These are phyloP conservation scores for Mycothermus thermophilus DNA, from an alignment of 495 filamentous ascomycete species.

Conservation along the genomic window DNA sequence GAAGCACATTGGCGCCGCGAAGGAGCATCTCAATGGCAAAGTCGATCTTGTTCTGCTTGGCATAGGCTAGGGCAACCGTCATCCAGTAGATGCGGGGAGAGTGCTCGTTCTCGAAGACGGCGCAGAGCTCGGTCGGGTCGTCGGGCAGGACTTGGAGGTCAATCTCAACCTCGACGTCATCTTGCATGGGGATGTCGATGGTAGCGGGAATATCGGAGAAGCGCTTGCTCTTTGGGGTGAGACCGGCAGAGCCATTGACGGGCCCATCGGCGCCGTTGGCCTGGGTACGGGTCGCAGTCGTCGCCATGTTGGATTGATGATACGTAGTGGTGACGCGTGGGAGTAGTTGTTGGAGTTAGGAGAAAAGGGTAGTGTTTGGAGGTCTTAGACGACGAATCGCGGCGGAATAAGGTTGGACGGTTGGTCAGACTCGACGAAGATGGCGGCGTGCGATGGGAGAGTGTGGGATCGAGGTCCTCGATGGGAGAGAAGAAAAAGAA, in stretches of 20 bases:
- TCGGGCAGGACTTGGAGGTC: constrained; percentile 80
- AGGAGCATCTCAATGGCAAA: constrained; percentile 88
- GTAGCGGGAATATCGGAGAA: constrained; percentile 81
- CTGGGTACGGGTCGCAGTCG: constrained; percentile 19
- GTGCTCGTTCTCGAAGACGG: constrained; percentile 79
- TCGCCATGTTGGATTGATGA: constrained; percentile 12
- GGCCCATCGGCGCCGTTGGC: constrained; percentile 13
- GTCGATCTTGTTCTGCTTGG: constrained; percentile 83
- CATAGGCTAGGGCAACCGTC: constrained; percentile 90
- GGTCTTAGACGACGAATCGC: too few species aligned
- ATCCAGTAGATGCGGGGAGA: constrained; percentile 87
- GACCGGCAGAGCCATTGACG: constrained; percentile 13
- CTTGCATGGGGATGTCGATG: constrained; percentile 82
- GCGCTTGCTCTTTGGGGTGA: constrained; percentile 32
- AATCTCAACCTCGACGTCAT: constrained; percentile 81
- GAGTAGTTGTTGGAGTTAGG: background rate
- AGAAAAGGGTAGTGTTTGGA: too few species aligned
- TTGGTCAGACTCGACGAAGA: background rate
- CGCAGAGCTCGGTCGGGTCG: constrained; percentile 91
- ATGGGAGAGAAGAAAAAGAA: constrained; percentile 1
- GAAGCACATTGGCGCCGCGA: constrained; percentile 64
- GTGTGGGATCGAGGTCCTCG: background rate
- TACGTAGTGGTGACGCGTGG: background rate
- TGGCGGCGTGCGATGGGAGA: background rate
- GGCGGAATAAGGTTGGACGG: too few species aligned